Evolutionary conservation across 2,329 filamentous ascomycete genomes (phyloP).

Genomic region (Aphanoascus verrucosus): DNA sequence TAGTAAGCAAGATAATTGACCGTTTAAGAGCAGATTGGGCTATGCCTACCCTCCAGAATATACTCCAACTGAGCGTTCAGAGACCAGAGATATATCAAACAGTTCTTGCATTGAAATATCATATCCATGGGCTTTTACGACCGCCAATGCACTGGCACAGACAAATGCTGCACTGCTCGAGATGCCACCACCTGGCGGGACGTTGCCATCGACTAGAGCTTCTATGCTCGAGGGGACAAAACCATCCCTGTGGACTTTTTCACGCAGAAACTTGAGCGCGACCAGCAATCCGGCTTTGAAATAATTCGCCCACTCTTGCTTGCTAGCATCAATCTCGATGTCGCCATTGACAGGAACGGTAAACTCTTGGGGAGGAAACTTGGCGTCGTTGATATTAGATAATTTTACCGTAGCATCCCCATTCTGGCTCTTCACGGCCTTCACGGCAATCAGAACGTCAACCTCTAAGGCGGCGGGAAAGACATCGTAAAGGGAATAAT

Average conservation of each 20-base stretch:
- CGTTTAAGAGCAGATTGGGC: background rate
- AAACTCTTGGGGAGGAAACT: slow-evolving; percentile 68
- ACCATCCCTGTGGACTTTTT: slow-evolving; percentile 50
- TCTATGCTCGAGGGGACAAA: slow-evolving; percentile 70
- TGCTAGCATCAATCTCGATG: slow-evolving; percentile 71
- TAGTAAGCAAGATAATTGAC: slow-evolving; percentile 19
- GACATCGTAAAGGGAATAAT: slow-evolving; percentile 94
- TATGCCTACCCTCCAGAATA: slow-evolving; percentile 75
- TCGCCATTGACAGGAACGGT: slow-evolving; percentile 51
- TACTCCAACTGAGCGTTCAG: slow-evolving; percentile 85
- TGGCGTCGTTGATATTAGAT: slow-evolving; percentile 63
- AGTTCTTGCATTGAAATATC: slow-evolving; percentile 82
- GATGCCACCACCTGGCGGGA: slow-evolving; percentile 82
- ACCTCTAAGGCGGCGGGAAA: slow-evolving; percentile 90
- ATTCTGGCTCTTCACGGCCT: slow-evolving; percentile 34
- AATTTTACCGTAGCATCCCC: slow-evolving; percentile 58
- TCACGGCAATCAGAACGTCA: slow-evolving; percentile 79
- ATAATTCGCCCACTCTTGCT: slow-evolving; percentile 96
- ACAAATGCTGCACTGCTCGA: slow-evolving; percentile 92
- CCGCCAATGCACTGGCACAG: slow-evolving; percentile 76
- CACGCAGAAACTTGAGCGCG: slow-evolving; percentile 63
- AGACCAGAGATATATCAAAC: slow-evolving; percentile 86
- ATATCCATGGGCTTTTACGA: slow-evolving; percentile 76
- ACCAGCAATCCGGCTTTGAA: slow-evolving; percentile 86
- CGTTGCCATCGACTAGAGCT: slow-evolving; percentile 79